Conservation (phyloP, 2,329 filamentous ascomycete species). For the Trichoderma harzianum region DNA sequence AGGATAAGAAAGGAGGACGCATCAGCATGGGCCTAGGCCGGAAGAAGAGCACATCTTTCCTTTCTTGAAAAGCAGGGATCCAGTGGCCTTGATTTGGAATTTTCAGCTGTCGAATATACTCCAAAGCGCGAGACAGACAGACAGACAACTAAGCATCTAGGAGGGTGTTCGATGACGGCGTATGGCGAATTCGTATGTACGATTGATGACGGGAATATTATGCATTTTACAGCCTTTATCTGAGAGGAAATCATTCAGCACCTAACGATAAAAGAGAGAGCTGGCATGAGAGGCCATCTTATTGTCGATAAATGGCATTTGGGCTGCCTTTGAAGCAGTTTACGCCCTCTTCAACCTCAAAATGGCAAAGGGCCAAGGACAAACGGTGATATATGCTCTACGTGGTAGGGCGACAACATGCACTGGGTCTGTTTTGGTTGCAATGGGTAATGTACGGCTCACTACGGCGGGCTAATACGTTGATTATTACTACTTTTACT, state of each 20-base stretch:
- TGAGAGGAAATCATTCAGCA: neutral
- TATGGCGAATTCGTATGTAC: constrained; percentile 20
- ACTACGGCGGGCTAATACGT: neutral
- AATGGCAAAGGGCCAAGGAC: neutral
- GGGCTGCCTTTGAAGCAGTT: neutral
- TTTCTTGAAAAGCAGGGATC: constrained; percentile 26
- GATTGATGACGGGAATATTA: constrained; percentile 19
- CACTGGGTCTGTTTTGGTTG: neutral
- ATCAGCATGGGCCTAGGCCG: constrained; percentile 65
- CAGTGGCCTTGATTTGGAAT: neutral
- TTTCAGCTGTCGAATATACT: constrained; percentile 11
- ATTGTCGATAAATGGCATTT: neutral
- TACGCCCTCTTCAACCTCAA: neutral
- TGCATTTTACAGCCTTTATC: constrained; percentile 8
- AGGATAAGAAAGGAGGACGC: constrained; percentile 60
- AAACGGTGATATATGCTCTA: neutral
- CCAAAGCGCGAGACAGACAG: neutral
- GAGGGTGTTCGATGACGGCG: constrained; percentile 1
- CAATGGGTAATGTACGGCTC: neutral
- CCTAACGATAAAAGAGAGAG: neutral
- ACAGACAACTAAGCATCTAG: neutral
- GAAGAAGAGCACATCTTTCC: constrained; percentile 63
- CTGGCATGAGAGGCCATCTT: neutral
- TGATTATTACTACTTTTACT: neutral
- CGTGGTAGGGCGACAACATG: neutral